phyloP scores from a whole-genome alignment of 1,284 basidiomycete genomes.

The Athelia psychrophila region DNA sequence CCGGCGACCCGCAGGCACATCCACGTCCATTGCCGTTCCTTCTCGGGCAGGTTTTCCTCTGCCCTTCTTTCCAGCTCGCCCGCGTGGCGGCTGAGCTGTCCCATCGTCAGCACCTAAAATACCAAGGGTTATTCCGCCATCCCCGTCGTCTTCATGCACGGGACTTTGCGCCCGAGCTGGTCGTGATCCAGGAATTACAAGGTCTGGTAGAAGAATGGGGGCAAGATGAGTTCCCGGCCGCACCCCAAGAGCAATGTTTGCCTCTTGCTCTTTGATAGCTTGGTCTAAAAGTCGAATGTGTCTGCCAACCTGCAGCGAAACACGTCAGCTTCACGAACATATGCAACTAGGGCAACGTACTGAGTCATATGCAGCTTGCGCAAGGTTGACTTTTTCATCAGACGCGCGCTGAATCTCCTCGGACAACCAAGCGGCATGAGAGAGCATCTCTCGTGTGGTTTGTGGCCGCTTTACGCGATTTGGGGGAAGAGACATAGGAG shows the following conservation, averaged over 20 bases:
- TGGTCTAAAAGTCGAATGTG: constrained; percentile 73
- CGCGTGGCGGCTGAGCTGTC: background rate
- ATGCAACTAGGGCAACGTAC: constrained; percentile 33
- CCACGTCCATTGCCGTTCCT: background rate
- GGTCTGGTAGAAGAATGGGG: constrained; percentile 56
- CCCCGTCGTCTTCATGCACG: constrained; percentile 25
- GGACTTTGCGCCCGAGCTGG: constrained; percentile 41
- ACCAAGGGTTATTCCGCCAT: constrained; percentile 5
- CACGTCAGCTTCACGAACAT: constrained; percentile 1
- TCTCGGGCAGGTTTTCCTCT: background rate
- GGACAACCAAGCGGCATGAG: constrained; percentile 52
- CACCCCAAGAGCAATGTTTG: constrained; percentile 50
- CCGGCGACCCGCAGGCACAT: constrained; percentile 4
- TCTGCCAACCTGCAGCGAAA: constrained; percentile 50
- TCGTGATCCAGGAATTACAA: constrained; percentile 50
- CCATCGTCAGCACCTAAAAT: constrained; percentile 1
- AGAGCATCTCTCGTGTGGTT: constrained; percentile 49
- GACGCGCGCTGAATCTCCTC: constrained; percentile 61
- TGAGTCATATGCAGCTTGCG: constrained; percentile 64
- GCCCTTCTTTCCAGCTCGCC: constrained; percentile 2
- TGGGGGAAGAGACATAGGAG: constrained; percentile 13
- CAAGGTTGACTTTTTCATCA: constrained; percentile 73
- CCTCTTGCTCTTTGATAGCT: constrained; percentile 71
- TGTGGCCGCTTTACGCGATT: constrained; percentile 23
- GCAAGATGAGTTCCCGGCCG: constrained; percentile 52